Evolutionary conservation across 2,329 filamentous ascomycete species (phyloP).

Genomic region (Pestalotiopsis fici): DNA sequence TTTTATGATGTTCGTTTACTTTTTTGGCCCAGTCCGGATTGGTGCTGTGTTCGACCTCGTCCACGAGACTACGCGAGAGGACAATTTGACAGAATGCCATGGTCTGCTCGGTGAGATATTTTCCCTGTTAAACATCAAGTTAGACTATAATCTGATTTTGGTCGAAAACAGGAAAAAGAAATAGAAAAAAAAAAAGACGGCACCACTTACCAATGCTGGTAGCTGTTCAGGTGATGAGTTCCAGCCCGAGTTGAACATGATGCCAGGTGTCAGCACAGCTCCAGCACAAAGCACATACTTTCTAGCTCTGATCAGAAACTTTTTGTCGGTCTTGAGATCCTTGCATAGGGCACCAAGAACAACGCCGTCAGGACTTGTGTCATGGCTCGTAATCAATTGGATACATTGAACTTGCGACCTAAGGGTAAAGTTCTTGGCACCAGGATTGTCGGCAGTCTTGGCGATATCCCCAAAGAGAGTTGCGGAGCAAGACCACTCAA

Average conservation of each 20-base stretch:
- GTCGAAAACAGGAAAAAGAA: neutral
- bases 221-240: neutral
- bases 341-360: conserved; percentile 8
- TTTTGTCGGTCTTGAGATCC: conserved; percentile 15
- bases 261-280: conserved; percentile 24
- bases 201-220: neutral
- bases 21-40: neutral
- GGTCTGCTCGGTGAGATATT: conserved; percentile 24
- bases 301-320: conserved; percentile 18
- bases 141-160: conserved; percentile 12
- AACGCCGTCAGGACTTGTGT: neutral
- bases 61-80: conserved; percentile 16
- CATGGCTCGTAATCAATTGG: conserved; percentile 10
- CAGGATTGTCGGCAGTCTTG: neutral
- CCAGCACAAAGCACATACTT: conserved; percentile 26
- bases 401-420: conserved; percentile 13
- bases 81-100: conserved; percentile 27
- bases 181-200: neutral
- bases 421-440: conserved; percentile 7
- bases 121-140: conserved; percentile 13
- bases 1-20: neutral
- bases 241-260: conserved; percentile 16
- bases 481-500: conserved; percentile 20
- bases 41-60: conserved; percentile 7
- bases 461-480: conserved; percentile 16